These are phyloP conservation scores for Metarhizium guizhouense DNA, from an alignment of 2,329 filamentous ascomycete genomes.

Conservation along the genomic window DNA sequence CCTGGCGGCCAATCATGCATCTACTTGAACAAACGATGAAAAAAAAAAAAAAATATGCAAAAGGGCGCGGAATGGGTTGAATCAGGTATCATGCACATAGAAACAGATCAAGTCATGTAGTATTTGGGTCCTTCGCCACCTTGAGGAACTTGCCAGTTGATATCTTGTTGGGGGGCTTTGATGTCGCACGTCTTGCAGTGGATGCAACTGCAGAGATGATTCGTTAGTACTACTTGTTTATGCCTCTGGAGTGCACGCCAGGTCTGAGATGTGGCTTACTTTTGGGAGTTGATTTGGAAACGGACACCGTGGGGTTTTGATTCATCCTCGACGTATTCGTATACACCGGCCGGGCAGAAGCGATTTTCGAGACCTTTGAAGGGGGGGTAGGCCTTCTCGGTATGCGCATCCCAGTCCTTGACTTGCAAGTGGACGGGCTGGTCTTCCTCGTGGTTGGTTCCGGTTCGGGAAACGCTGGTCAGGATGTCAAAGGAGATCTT, in stretches of 20 bases:
- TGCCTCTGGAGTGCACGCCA: not conserved
- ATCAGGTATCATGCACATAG: slow-evolving; percentile 14
- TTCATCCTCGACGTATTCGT: slow-evolving; percentile 93
- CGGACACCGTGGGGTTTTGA: slow-evolving; percentile 79
- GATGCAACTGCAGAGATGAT: slow-evolving; percentile 60
- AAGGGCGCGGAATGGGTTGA: not conserved
- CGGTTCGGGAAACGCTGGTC: slow-evolving; percentile 88
- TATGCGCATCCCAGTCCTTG: slow-evolving; percentile 88
- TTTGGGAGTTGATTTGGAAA: slow-evolving; percentile 97
- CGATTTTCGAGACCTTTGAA: slow-evolving; percentile 93
- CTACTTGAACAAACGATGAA: not conserved
- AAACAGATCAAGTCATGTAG: slow-evolving; percentile 48
- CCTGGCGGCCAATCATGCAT: slow-evolving; percentile 4
- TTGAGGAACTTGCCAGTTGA: slow-evolving; percentile 93
- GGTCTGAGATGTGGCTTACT: slow-evolving; percentile 52
- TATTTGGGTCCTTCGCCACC: slow-evolving; percentile 74
- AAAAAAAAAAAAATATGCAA: not conserved
- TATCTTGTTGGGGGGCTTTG: slow-evolving; percentile 93
- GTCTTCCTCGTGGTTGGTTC: slow-evolving; percentile 97
- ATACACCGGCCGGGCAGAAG: slow-evolving; percentile 95
- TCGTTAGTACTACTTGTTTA: slow-evolving; percentile 5
- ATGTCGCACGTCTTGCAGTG: slow-evolving; percentile 99
- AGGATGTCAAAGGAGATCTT: slow-evolving; percentile 93
- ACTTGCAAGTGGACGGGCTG: slow-evolving; percentile 95
- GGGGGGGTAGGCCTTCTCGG: slow-evolving; percentile 69